Base-by-base conservation (phyloP, 352 stramenopile genomes). In the Globisporangium viniferum region DNA sequence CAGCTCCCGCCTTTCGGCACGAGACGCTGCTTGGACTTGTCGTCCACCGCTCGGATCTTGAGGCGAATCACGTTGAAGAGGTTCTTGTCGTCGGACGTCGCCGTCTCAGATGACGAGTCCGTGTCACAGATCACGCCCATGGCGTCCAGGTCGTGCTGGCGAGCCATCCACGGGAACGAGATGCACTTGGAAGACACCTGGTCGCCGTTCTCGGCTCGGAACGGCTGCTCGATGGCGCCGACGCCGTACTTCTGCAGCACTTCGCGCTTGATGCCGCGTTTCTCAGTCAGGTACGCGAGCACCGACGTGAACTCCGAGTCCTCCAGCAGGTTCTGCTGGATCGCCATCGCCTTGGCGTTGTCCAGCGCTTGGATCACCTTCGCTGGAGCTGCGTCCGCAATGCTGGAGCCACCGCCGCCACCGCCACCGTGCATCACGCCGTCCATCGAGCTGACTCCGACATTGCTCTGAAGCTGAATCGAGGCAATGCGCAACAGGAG, bases 161-260 rank as follows among this genome's bases (percentile, higher is more conserved):
- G 85, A 72, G 96, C 90, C 76, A 99, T 97, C 95, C 94, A 99
- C 61, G 96, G 96, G 83, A 99, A 99, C 5, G 95, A 98, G 56
- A 99, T 92, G 73, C 93, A 98, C 69, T 93, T 82, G 53, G 70
- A 73, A 35, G 79, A 77, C 33, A 82, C 69, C 22, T 77, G 82
- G 58, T 91, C 71, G 58, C 80, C 81, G 27, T 80, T 69, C 14
- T 86, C 73, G 62, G 90, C 77, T 35, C 88, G 81, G 64, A 96
- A 97, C 8, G 87, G 84, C 78, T 97, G 91, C 64, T 96, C 79
- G 59, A 94, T 93, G 54, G 88, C 89, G 29, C 92, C 92, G 22
- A 98, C 90, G 60, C 86, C 89, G 73, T 98, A 98, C 70, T 96
- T 97, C 36, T 81, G 74, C 59, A 97, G 73, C 58, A 92, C 82